Base-by-base conservation (phyloP, 2,329 filamentous ascomycete species). In the Myriosclerotinia duriaeana region DNA sequence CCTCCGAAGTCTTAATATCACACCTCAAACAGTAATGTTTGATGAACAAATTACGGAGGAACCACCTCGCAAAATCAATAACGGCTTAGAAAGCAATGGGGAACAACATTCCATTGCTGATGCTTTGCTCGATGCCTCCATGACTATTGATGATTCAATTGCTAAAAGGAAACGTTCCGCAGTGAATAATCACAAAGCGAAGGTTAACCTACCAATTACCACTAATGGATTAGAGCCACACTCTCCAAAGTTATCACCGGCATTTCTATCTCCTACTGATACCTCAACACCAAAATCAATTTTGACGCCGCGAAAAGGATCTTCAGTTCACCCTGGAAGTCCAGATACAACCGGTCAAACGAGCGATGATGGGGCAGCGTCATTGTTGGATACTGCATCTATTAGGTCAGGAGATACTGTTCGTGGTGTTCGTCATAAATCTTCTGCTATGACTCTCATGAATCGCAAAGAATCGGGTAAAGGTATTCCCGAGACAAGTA, bases 21-120 rank as follows among this genome's bases (percentile, higher is more conserved):
- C 88, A 2, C 90, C 91, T 3, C 92, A 97, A 75, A 98, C 92
- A 0, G 89, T 99, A 1, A 90, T 98, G 75, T 98, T 98, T 74
- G 93, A 97, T 71, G 92, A 93, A 65, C 83, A 83, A 52, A 80
- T 86, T 11, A 78, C 87, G 12, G 82, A 81, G 30, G 78, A 79
- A 55, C 75, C 77, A 2, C 66, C 73, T 15, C 74, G 75, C 71
- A 69, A 75, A 68, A 67, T 74, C 36, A 73, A 79, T 68, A 71
- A 74, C 53, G 78, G 79, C 20, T 69, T 78, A 14, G 75, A 76
- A 64, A 72, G 77, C 64, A 71, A 74, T 40, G 72, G 76, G 65
- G 70, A 66, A 42, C 77, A 76, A 48, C 90, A 92, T 71, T 96
- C 93, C 0, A 95, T 98, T 71, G 87, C 91, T 4, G 94, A 98